A percentile compares a stretch with the other conserved stretches of the same genome.
Evolutionary conservation across 2,329 filamentous ascomycete species (phyloP).

Genomic region (Chaetomium olivaceum): DNA sequence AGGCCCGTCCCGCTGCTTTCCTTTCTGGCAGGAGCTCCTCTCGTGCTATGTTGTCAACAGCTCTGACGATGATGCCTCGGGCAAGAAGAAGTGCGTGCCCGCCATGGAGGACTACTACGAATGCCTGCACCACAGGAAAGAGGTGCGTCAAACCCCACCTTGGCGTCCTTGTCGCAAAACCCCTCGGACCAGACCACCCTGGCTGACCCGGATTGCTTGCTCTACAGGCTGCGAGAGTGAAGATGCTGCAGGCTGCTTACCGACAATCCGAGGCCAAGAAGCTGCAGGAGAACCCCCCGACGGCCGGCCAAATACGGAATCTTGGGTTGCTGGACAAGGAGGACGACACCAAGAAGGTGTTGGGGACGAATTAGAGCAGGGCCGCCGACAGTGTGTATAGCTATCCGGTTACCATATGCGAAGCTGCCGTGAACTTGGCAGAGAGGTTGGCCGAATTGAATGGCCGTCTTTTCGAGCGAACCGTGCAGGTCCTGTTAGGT

Average conservation of each 20-base stretch:
- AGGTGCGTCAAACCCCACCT: conserved; percentile 59
- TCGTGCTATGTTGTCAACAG: conserved; percentile 98
- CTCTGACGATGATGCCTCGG: conserved; percentile 70
- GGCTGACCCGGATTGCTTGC: conserved; percentile 17
- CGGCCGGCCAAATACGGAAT: conserved; percentile 82
- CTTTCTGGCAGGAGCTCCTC: conserved; percentile 99
- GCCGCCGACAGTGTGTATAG: conserved; percentile 24
- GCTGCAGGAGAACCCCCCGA: conserved; percentile 77
- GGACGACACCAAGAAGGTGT: conserved; percentile 69
- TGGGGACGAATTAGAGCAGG: conserved; percentile 40
- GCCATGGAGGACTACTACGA: conserved; percentile 97
- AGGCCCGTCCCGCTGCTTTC: conserved; percentile 82
- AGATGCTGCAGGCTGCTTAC: conserved; percentile 80
- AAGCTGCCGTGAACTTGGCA: neutral
- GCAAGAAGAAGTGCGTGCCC: conserved; percentile 84
- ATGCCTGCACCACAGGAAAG: conserved; percentile 97
- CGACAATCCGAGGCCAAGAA: conserved; percentile 75
- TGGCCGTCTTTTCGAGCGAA: conserved; percentile 1
- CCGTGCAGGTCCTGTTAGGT: neutral
- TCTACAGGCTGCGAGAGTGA: conserved; percentile 71
- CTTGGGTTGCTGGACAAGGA: conserved; percentile 82
- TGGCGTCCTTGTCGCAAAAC: neutral
- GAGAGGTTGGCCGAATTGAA: conserved; percentile 9
- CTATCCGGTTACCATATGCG: conserved; percentile 16
- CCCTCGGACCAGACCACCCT: neutral